These are phyloP conservation scores for Hanseniaspora gamundiae DNA, from an alignment of 1,139 yeast species.

Conservation along the genomic window DNA sequence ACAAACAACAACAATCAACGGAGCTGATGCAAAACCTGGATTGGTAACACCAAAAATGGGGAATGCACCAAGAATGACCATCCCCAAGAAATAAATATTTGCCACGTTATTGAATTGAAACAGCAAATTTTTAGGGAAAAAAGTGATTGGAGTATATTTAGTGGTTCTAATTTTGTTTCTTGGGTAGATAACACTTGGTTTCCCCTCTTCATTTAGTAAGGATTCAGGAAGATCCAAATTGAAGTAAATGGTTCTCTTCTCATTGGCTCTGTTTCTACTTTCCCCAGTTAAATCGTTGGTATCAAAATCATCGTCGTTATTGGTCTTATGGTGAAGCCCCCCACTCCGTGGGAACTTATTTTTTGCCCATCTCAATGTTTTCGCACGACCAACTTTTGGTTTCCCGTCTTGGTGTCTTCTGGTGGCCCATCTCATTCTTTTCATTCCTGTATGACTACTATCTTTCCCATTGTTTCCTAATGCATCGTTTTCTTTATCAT, in stretches of 20 bases:
- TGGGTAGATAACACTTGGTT: slow-evolving; percentile 48
- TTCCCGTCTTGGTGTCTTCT: slow-evolving; percentile 67
- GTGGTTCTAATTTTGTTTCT: slow-evolving; percentile 93
- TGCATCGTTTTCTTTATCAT: not conserved
- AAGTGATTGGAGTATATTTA: slow-evolving; percentile 82
- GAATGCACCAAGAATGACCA: slow-evolving; percentile 78
- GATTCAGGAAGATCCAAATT: slow-evolving; percentile 60
- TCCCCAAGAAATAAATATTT: slow-evolving; percentile 69
- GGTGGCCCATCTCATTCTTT: slow-evolving; percentile 85
- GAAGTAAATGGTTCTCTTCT: slow-evolving; percentile 46
- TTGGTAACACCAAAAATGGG: slow-evolving; percentile 82
- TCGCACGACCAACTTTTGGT: slow-evolving; percentile 36
- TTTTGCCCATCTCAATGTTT: slow-evolving; percentile 29
- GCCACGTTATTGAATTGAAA: slow-evolving; percentile 85
- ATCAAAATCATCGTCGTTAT: slow-evolving; percentile 8
- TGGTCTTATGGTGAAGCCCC: not conserved
- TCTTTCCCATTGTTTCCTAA: too few species aligned
- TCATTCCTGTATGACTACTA: slow-evolving; percentile 30
- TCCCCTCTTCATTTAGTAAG: slow-evolving; percentile 47
- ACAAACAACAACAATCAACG: slow-evolving; percentile 80
- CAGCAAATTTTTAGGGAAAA: slow-evolving; percentile 71
- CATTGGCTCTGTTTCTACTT: slow-evolving; percentile 19
- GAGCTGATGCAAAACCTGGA: slow-evolving; percentile 88
- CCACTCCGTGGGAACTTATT: slow-evolving; percentile 14
- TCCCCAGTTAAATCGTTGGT: slow-evolving; percentile 11